A percentile compares a stretch with the other conserved stretches of the same genome.
Evolutionary conservation across 1,139 yeast species (phyloP).

Genomic region (Yarrowia galli): DNA sequence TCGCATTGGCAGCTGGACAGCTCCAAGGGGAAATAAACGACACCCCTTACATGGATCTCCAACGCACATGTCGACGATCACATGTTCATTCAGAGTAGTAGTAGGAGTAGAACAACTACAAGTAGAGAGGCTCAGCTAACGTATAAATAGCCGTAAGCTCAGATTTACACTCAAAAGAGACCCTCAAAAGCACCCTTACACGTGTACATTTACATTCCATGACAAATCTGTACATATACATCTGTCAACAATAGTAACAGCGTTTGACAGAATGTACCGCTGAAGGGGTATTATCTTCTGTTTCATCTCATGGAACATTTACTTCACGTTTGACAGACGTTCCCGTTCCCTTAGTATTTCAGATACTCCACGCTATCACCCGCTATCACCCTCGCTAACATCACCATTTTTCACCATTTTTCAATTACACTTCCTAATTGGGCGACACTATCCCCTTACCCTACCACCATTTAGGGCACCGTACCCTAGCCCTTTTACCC

Average conservation of each 20-base stretch:
- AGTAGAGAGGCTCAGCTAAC: too few relatives aligned
- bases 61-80: slow-evolving; percentile 9
- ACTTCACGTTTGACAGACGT: too few relatives aligned
- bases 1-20: not conserved
- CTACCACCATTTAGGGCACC: not conserved
- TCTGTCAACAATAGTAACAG: not conserved
- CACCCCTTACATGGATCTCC: slow-evolving; percentile 28
- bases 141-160: not conserved
- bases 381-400: not conserved
- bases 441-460: not conserved
- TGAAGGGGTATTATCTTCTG: too few relatives aligned
- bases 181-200: not conserved
- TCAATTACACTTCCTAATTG: slow-evolving; percentile 10
- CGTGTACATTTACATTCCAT: slow-evolving; percentile 2
- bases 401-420: not conserved
- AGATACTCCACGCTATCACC: not conserved
- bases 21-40: not conserved
- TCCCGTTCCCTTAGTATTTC: not conserved
- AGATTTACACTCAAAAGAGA: too few relatives aligned
- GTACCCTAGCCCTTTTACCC: not conserved
- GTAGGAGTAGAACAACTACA: too few relatives aligned
- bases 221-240: not conserved
- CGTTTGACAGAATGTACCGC: not conserved
- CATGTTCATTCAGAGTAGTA: not conserved
- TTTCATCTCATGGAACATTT: not conserved